A percentile compares a stretch with the other conserved stretches of the same genome.
phyloP scores from a whole-genome alignment of 306 rosid species.

The Glycine soja region DNA sequence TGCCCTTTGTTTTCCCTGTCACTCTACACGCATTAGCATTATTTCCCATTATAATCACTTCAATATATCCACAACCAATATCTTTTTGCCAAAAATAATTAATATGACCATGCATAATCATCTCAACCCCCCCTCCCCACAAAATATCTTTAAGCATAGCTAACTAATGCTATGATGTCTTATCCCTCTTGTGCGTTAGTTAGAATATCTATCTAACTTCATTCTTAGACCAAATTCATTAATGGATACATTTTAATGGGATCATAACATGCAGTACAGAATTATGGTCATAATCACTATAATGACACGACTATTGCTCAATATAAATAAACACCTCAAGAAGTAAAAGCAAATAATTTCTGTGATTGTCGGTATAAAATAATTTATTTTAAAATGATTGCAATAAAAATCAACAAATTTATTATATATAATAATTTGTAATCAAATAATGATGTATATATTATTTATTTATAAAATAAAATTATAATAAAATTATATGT shows the following conservation, averaged over 20 bases:
- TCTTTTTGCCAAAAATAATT: not conserved
- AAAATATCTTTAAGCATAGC: not conserved
- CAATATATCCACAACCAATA: conserved; percentile 5
- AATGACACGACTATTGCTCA: not conserved
- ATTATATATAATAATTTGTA: not conserved
- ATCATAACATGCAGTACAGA: not conserved
- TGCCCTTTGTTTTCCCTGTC: conserved; percentile 8
- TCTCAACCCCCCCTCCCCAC: too few species aligned
- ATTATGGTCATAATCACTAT: not conserved
- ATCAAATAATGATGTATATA: too few species aligned
- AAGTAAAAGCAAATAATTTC: too few species aligned
- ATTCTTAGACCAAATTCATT: conserved; percentile 27
- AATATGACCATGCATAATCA: conserved; percentile 11
- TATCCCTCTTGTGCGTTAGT: not conserved
- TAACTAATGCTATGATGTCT: conserved; percentile 15
- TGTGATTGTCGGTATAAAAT: not conserved
- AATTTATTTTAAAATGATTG: not conserved
- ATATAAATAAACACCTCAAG: not conserved
- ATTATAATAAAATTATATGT: too few species aligned
- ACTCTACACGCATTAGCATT: conserved; percentile 13
- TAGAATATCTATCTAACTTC: not conserved
- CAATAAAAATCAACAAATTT: not conserved
- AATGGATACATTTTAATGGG: not conserved
- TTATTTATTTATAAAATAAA: too few species aligned
- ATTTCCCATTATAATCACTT: conserved; percentile 40